Percentiles rank a stretch among this genome's conserved stretches.
phyloP scores from a whole-genome alignment of 2,329 filamentous ascomycete species.

The Scytalidium sp. region DNA sequence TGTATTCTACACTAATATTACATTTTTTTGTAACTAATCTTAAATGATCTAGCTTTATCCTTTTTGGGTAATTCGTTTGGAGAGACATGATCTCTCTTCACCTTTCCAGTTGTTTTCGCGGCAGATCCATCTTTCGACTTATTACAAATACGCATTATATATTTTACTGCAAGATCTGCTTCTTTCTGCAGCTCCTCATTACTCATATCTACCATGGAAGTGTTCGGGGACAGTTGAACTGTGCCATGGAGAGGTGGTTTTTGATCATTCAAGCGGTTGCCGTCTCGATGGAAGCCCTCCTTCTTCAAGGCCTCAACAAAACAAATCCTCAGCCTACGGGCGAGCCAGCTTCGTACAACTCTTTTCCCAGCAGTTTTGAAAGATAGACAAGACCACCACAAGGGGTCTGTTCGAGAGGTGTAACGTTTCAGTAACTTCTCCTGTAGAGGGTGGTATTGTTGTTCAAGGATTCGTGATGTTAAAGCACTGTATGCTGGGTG shows the following conservation, averaged over 20 bases:
- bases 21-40: no score
- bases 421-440: constrained; percentile 34
- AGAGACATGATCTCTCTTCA: background rate
- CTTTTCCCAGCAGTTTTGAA: constrained; percentile 30
- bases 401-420: constrained; percentile 32
- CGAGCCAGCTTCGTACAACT: constrained; percentile 43
- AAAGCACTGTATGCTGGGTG: background rate
- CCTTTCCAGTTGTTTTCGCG: background rate
- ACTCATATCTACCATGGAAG: constrained; percentile 17
- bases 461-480: background rate
- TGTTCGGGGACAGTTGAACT: constrained; percentile 26
- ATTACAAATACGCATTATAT: background rate
- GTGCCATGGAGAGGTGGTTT: constrained; percentile 32
- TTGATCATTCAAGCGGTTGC: constrained; percentile 12
- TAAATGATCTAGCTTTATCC: background rate
- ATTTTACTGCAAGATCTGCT: constrained; percentile 15
- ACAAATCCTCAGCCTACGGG: constrained; percentile 39
- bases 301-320: constrained; percentile 41
- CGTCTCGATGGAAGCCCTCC: constrained; percentile 38
- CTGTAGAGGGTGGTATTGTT: constrained; percentile 28
- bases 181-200: constrained; percentile 23
- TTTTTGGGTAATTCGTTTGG: background rate
- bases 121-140: background rate
- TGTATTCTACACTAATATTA: no score
- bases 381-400: constrained; percentile 45